Base-by-base conservation (phyloP, 1,139 yeast species). In the Casaregolazyma lundiana region DNA sequence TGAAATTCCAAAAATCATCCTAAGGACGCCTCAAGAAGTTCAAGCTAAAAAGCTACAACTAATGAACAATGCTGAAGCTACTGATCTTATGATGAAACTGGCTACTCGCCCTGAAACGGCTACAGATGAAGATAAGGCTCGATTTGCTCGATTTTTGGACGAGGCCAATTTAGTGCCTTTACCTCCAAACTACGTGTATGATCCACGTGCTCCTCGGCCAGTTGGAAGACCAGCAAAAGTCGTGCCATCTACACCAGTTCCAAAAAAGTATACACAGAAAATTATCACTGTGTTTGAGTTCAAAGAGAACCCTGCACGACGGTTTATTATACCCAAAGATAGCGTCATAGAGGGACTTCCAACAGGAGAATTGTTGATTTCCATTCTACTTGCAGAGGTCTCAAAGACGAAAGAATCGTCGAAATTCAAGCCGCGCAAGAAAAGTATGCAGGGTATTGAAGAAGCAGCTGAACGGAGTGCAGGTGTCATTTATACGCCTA, bases 231-330 rank as follows among this genome's bases (percentile, higher is more conserved):
- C 44, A 6, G 35, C 40, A 5, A 42, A 35, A 18, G 35, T 16
- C 22, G 30, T 35, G 8, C 34, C 40, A 2, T 35, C 40, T 17
- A 26, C 29, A 15, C 29, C 45, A 9, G 20, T 42, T n/a, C 57
- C 41, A 53, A 53, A 50, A 49, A 50, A 45, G 43, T 52, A 43
- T 46, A 49, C 68, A 78, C 35, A 66, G 75, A 36, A 78, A 80
- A 58, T 95, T 0, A 84, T 87, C 43, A 64, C 92, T 41, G 80
- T 89, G 11, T 82, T 92, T 65, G 98, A 92, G 64, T 90, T 81
- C 66, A 76, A 76, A 35, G 97, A 92, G 57, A 83, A 82, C 61
- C 77, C 94, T 0, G 76, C 83, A 45, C 83, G 83, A 7, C 73
- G 97, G 47, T 90, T 77, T 58, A 67, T 76, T 50, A 60, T 90